Evolutionary conservation across 805 yeast genomes (phyloP), one percentile per base, ranked within the genome.

Genomic region (Metschnikowia vanudenii): DNA sequence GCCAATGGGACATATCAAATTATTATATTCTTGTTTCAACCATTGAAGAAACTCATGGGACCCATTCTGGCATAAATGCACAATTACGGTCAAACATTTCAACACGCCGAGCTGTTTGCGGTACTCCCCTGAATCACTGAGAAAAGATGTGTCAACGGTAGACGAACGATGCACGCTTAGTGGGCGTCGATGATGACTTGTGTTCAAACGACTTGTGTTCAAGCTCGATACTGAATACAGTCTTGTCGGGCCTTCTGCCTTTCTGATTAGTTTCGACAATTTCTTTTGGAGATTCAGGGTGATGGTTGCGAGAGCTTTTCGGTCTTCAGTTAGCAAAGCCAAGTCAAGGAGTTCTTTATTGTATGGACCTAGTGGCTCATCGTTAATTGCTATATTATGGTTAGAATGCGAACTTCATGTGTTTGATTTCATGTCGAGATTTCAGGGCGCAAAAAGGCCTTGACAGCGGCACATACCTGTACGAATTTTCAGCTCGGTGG

Each of bases 331-430:
- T 18, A 79, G 58, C 2, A 67, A 62, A 0, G 84, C 71, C 2
- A 82, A 62, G 41, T 79, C 80, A 47, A 75, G 74, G 57, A 82
- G 64, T 48, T 81, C 76, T 5, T 74, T 65, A n/a, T 80, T 77
- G 7, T 78, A 76, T 0, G 84, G 84, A 1, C 85, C 82, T 54
- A 73, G 65, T 1, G 73, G 67, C 47, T 80, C 83, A 47, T 70
- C 71, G 52, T 73, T 76, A 19, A 84, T 80, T 8, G 83, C 80
- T 59, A 41, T 1, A n/a, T 37, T 7, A 12, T 8, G 14, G 43
- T 44, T 37, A 43, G 46, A 17, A 19, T 12, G 9, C 7, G 6
- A n/a, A 24, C 29, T 29, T 29, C 13, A 29, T 6, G 33, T 16
- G 24, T 4, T 5, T 20, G 24, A 5, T 20, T 20, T 20, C 24